Evolutionary conservation across 2,329 filamentous ascomycete genomes (phyloP).

Genomic region (Hortaea sp.): DNA sequence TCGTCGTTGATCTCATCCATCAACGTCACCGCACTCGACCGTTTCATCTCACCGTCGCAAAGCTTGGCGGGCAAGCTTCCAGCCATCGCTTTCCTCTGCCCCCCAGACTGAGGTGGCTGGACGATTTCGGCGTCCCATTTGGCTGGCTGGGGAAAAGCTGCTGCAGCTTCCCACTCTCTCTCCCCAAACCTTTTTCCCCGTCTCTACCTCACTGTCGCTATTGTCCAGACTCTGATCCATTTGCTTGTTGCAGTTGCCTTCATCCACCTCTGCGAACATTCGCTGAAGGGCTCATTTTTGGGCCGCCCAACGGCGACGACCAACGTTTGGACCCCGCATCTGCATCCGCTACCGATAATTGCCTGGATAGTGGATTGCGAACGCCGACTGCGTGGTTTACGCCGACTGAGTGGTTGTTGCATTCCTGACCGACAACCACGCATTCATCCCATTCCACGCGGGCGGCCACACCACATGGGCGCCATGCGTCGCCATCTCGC

Average conservation of each 20-base stretch:
- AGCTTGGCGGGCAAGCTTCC: too few relatives aligned
- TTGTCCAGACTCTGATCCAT: not conserved
- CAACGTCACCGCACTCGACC: too few relatives aligned
- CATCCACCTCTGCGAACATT: too few relatives aligned
- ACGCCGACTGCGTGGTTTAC: not conserved
- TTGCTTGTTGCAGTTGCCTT: not conserved
- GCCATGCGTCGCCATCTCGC: slow-evolving; percentile 17
- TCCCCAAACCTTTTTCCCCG: not conserved
- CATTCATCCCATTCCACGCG: slow-evolving; percentile 15
- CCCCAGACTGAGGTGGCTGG: too few relatives aligned
- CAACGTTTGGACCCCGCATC: not conserved
- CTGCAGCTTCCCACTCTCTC: not conserved
- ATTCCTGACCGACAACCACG: slow-evolving; percentile 3
- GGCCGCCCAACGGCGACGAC: not conserved
- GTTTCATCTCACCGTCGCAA: too few relatives aligned
- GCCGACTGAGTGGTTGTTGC: too few relatives aligned
- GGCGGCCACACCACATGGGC: slow-evolving; percentile 6
- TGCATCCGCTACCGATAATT: not conserved
- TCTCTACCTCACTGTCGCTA: not conserved
- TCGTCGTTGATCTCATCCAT: too few relatives aligned
- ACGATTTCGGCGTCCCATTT: too few relatives aligned
- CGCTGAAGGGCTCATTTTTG: not conserved
- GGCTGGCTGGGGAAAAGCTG: too few relatives aligned
- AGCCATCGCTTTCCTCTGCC: too few relatives aligned
- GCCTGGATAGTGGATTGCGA: not conserved